Evolutionary conservation across 371 early-diverging fungal species (phyloP), one percentile per base, ranked within the genome.

Genomic region (Lichtheimia hyalospora): DNA sequence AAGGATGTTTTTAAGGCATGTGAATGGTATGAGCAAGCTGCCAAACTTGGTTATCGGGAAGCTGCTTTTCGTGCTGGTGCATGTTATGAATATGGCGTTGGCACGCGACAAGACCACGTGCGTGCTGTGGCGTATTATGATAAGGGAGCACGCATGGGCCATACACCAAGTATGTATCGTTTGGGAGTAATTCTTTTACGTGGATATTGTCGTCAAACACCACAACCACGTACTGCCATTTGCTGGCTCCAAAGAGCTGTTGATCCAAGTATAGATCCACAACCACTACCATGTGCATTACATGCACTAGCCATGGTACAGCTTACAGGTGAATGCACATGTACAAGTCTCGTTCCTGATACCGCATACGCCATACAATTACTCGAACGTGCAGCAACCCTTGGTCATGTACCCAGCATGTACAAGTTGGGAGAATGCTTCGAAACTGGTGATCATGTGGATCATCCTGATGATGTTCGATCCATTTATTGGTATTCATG

Each of bases 401-500:
- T 93, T 28, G 92, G 94, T 14, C 95, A 97, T 75, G 84, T 88
- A 18, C 92, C 92, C 15, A 93, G 96, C 44, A 95, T 93, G 69
- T 89, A 89, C 68, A 91, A 91, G 50, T 82, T 99, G 8, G 99
- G 96, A 3, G 85, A 89, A 58, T 89, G 89, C 58, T 96, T 95
- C 70, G 97, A 99, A 74, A 88, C 93, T 58, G 99, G 98, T 3
- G 75, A 78, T 4, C 74, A 93, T 52, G 86, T 83, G 0, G 89
- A 91, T 44, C 84, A 89, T 0, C 76, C 89, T 1, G 94, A 97
- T 58, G 89, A 96, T 3, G 81, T 88, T 14, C 73, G 86, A 24
- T 95, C 95, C n/a, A 94, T 98, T 60, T 91, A 89, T 15, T 99
- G 97, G 96, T 97, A 97, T 77, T 90, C 95, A 21, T 82, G 83